phyloP scores from a whole-genome alignment of 2,329 filamentous ascomycete species.

The Aspergillus sojae region DNA sequence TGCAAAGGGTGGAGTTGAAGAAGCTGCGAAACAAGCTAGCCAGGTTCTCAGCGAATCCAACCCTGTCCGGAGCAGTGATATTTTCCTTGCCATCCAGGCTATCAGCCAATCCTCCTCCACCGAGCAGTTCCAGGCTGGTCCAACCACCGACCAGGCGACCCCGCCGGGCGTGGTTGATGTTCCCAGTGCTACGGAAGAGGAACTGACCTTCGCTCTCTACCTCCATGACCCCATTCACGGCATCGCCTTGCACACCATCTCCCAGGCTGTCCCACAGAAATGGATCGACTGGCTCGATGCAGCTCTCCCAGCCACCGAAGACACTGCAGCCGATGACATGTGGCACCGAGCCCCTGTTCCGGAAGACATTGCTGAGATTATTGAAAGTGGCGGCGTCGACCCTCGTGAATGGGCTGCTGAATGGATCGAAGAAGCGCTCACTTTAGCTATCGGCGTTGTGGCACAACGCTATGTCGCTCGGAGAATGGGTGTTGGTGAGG shows the following conservation, averaged over 20 bases:
- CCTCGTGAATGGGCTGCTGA: slow-evolving; percentile 96
- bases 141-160: slow-evolving; percentile 39
- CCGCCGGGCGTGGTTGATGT: slow-evolving; percentile 39
- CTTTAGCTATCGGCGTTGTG: slow-evolving; percentile 77
- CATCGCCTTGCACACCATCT: slow-evolving; percentile 81
- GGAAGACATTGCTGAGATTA: slow-evolving; percentile 83
- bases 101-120: slow-evolving; percentile 67
- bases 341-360: slow-evolving; percentile 56
- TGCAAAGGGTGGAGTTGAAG: slow-evolving; percentile 74
- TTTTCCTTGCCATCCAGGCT: slow-evolving; percentile 94
- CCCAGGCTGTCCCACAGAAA: slow-evolving; percentile 77
- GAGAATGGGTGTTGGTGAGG: slow-evolving; percentile 93
- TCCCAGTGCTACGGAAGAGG: slow-evolving; percentile 52
- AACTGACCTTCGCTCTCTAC: slow-evolving; percentile 76
- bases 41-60: slow-evolving; percentile 81
- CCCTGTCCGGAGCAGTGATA: slow-evolving; percentile 87
- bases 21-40: slow-evolving; percentile 76
- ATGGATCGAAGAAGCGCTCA: slow-evolving; percentile 89
- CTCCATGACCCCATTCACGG: slow-evolving; percentile 85
- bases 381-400: slow-evolving; percentile 74
- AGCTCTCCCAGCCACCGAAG: slow-evolving; percentile 47
- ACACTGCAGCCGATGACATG: slow-evolving; percentile 43
- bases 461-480: slow-evolving; percentile 94
- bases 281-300: slow-evolving; percentile 94
- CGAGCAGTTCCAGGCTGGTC: slow-evolving; percentile 68